Evolutionary conservation across 73 alveolate species (phyloP), one percentile per base, ranked within the genome.

Genomic region (Paramecium primaurelia): DNA sequence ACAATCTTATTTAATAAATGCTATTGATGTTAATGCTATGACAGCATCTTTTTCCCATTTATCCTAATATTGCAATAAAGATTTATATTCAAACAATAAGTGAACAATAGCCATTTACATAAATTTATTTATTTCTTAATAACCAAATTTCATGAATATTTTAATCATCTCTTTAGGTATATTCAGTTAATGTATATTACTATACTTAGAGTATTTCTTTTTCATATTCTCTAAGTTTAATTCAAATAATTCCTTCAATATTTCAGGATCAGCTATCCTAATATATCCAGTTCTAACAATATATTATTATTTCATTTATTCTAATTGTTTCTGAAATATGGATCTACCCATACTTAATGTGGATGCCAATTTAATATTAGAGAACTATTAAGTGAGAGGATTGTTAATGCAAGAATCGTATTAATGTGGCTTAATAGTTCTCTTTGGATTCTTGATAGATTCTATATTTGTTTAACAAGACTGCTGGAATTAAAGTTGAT

Each of bases 401-500:
- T 80, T 80, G 37, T 80, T 80, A 18, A 80, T 28, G 26, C 91
- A 45, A 3, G 77, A 25, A 47, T 44, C 58, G 26, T 80, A 80
- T 25, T 80, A 6, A 22, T 80, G 47, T 8, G 47, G 44, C 9
- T 80, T 45, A 2, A 12, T 80, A 4, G 18, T 9, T 47, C 75
- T 80, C 58, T 45, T 45, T 18, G 91, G 77, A 26, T 80, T 80
- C 30, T 80, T 45, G 11, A 80, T 80, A 2, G 77, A 80, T 11
- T 47, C 75, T 2, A 80, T 92, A 84, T 88, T 88, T 77, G 94
- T 38, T 92, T 59, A 25, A 77, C 95, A 58, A 83, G 49, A 64
- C 84, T 28, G 22, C 49, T 64, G 22, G 47, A 64, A 64, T 26
- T 64, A 8, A 64, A 64, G 45, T 64, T 64, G 84, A 32, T 64